Base-by-base conservation (phyloP, 352 stramenopile species). In the Labyrinthula sp. region DNA sequence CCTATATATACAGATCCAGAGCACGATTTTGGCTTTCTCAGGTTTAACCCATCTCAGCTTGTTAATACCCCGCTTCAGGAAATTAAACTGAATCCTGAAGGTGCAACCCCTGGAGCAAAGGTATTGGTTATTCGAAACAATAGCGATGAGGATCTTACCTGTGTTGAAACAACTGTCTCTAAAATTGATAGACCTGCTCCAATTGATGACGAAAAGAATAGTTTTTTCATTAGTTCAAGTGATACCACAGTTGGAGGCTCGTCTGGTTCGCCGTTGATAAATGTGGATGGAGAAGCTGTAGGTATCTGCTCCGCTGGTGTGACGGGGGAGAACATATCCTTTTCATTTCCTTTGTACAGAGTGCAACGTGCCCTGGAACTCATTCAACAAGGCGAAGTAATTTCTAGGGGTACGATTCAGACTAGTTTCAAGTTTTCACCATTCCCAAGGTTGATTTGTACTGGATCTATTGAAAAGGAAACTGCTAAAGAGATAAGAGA, bases 61-160 rank as follows among this genome's bases (percentile, higher is more conserved):
- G 80, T 82, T 50, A 88, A 82, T 52, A 4, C 25, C 37, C 22
- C 30, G 21, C 10, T 56, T 25, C 64, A 78, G 23, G 75, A 88
- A 59, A 85, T 89, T 35, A 66, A 67, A 9, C 61, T 89, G 30
- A 61, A 69, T 1, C 76, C 76, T 0, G 68, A 84, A 26, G 72
- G 65, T 4, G 74, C 75, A 17, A 79, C 80, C 3, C 73, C 89
- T 26, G 78, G 78, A 2, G 68, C 72, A 10, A 75, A 89, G 59
- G 88, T 90, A 45, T 72, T 76, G 3, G 75, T 90, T 1, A 74
- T 89, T 2, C 75, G 78, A 18, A 90, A 90, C 36, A 77, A 90
- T 40, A 71, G 69, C 0, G 78, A 77, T 3, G 78, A 90, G 62
- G 88, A 89, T 56, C 61, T 89, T 34, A 79, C 68, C 22, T 85